Base-by-base conservation (phyloP, 2,329 filamentous ascomycete species). In the Dothidotthia symphoricarpi region DNA sequence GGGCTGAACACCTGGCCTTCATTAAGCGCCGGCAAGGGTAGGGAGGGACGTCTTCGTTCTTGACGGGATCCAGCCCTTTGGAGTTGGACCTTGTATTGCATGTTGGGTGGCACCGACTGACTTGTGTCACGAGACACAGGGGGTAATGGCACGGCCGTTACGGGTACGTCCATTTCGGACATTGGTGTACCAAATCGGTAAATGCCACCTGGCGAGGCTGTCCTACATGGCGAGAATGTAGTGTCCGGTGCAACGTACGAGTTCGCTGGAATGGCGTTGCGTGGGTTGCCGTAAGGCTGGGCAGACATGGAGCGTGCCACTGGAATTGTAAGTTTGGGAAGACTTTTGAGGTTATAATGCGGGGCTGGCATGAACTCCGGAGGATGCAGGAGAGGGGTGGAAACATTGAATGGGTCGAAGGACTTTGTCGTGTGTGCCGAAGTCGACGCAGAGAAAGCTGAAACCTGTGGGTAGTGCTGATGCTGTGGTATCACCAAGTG, bases 91-190 rank as follows among this genome's bases (percentile, higher is more conserved):
- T 72, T 71, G 72, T 85, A 95, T 63, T 81, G 83, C 89, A 96
- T 95, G 69, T 95, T 83, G 6, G 91, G 91, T 28, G 91, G 91
- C 0, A 96, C 91, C 4, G 90, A 96, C 66, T 95, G 88, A 16
- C 88, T 95, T 31, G 76, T 74, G 58, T 93, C 85, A 34, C 91
- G 85, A 29, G 84, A 76, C 22, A 95, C 75, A 6, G 86, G 86
- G 0, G 84, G 86, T 12, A 81, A 56, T 1, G 81, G 80, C 28
- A 90, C 74, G 3, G 83, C 78, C 1, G 87, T 93, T 42, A 94
- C 70, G 0, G 91, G 90, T 10, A 90, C 82, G 62, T 96, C 91
- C 75, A 91, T 84, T 59, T 95, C 89, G 2, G 90, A 95, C 64
- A 90, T 86, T 12, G 90, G 89, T 0, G 88, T 94, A n/a, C 81